These are phyloP conservation scores for Starmera amethionina DNA, from an alignment of 805 yeast species.

Conservation along the genomic window DNA sequence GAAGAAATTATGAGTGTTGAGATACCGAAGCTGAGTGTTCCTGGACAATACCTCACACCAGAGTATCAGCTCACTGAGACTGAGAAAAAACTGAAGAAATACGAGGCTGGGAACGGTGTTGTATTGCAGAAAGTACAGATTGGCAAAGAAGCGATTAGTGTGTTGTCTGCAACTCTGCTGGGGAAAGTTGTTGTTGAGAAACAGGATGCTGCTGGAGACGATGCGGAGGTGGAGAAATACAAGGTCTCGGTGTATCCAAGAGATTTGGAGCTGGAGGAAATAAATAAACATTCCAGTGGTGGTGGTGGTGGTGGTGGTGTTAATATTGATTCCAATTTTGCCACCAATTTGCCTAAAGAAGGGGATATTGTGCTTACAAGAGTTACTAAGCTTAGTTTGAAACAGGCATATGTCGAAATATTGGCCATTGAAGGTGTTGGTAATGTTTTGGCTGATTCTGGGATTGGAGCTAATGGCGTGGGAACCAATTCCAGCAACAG, in stretches of 20 bases:
- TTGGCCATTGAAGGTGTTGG: slow-evolving; percentile 56
- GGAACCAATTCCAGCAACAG: slow-evolving; percentile 35
- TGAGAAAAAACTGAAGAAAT: slow-evolving; percentile 29
- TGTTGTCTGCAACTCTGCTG: slow-evolving; percentile 47
- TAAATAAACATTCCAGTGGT: not conserved
- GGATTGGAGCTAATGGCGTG: slow-evolving; percentile 50
- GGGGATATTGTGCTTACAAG: slow-evolving; percentile 74
- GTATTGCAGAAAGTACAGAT: slow-evolving; percentile 35
- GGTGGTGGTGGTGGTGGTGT: no score
- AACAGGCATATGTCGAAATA: slow-evolving; percentile 75
- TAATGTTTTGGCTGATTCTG: slow-evolving; percentile 48
- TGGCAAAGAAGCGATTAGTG: slow-evolving; percentile 28
- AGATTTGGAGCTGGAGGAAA: slow-evolving; percentile 6
- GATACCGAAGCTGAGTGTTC: slow-evolving; percentile 47
- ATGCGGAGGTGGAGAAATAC: slow-evolving; percentile 4
- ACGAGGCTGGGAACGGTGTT: slow-evolving; percentile 58
- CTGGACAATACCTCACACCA: slow-evolving; percentile 76
- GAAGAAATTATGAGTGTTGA: slow-evolving; percentile 11
- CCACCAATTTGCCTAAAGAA: slow-evolving; percentile 64
- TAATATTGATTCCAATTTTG: slow-evolving; percentile 15
- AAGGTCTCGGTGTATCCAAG: slow-evolving; percentile 21
- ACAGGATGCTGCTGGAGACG: slow-evolving; percentile 6
- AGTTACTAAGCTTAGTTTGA: slow-evolving; percentile 54
- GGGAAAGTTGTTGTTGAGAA: slow-evolving; percentile 40
- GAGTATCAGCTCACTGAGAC: slow-evolving; percentile 28